phyloP scores from a whole-genome alignment of 805 yeast genomes.

The Myxozyma geophila region DNA sequence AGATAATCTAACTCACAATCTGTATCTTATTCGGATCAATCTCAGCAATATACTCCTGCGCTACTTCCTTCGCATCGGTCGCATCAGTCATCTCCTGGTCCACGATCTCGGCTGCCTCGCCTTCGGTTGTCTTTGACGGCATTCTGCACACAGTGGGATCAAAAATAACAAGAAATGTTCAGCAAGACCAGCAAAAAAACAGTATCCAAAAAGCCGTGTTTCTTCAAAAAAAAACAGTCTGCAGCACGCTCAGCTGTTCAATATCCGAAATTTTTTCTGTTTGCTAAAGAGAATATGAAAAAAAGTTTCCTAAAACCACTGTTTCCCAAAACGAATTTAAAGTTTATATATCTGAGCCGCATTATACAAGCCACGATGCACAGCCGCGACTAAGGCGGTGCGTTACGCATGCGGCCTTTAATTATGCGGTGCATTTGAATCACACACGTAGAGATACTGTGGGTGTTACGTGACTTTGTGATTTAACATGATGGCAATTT shows the following conservation, averaged over 20 bases:
- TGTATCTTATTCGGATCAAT: slow-evolving; percentile 43
- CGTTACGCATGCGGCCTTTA: not conserved
- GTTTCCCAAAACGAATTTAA: no score
- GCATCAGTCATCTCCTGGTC: slow-evolving; percentile 21
- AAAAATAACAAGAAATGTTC: no score
- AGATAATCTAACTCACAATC: slow-evolving; percentile 36
- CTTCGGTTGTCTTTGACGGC: slow-evolving; percentile 12
- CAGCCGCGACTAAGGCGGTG: not conserved
- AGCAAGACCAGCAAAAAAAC: no score
- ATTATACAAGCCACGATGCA: not conserved
- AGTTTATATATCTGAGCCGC: not conserved
- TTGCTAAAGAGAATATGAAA: not conserved
- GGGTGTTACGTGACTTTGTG: no score
- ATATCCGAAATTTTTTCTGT: not conserved
- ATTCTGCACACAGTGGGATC: not conserved
- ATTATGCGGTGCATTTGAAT: not conserved
- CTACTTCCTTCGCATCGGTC: slow-evolving; percentile 13
- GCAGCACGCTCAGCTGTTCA: no score
- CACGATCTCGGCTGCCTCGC: slow-evolving; percentile 8
- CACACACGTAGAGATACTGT: no score
- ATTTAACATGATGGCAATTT: no score
- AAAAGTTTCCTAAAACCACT: no score
- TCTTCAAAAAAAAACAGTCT: no score
- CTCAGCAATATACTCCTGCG: slow-evolving; percentile 11
- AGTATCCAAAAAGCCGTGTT: no score